Evolutionary conservation across 2,329 filamentous ascomycete genomes (phyloP), one percentile per base, ranked within the genome.

Genomic region (Colletotrichum aenigma): DNA sequence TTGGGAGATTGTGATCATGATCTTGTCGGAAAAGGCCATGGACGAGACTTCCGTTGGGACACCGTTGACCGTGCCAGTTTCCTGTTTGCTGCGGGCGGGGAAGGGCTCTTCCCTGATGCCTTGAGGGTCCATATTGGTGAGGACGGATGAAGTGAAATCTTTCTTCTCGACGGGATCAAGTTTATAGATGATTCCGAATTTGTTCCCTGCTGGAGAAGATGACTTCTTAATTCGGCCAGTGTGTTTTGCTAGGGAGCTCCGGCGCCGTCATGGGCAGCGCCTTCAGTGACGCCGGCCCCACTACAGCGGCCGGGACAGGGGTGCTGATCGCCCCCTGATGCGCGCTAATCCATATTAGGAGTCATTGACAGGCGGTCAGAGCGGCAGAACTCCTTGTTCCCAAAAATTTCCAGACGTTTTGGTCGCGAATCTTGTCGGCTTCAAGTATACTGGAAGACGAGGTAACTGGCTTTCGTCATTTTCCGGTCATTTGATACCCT

Each of bases 1-100:
- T 86, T 98, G 97, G 1, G 94, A 95, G 75, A 98, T 90, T 1
- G 96, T 98, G 77, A 99, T 88, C 80, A 99, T 86, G 80, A 99
- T 95, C 85, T 95, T 98, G 89, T 98, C 97, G 10, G 93, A 90
- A 85, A 98, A 98, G 80, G 89, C 91, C 70, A 96, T 88, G 13
- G 90, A 89, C 52, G 92, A 93, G 38, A 95, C 93, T 78, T 95
- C 92, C 2, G 97, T 98, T 43, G 89, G 84, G 26, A 93, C 84
- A 34, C 92, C 92, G 77, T 93, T 91, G 76, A 98, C 91, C 4
- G 88, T 82, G 4, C 93, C 93, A 2, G 88, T 88, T 16, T 88
- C 88, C 76, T 89, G 88, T 67, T 89, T 92, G 4, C 91, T 93
- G 13, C 87, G 85, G 5, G 93, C 94, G 18, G 95, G 94, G 80